Evolutionary conservation across 2,329 filamentous ascomycete species (phyloP), one percentile per base, ranked within the genome.

Genomic region (Leptodontidium sp.): DNA sequence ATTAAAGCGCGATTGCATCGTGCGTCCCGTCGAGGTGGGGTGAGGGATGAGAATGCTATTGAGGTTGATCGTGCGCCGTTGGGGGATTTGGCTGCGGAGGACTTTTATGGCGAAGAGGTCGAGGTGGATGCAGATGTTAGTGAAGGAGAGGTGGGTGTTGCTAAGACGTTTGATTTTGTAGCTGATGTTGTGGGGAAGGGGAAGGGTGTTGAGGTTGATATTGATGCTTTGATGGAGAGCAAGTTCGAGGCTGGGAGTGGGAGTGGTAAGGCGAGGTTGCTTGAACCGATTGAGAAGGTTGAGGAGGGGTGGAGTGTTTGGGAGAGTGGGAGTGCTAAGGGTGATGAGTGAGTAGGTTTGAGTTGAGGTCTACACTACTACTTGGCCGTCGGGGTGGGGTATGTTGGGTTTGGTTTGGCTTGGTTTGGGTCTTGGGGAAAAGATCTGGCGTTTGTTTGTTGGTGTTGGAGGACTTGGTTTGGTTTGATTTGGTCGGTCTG

Each of bases 311-410:
- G 92, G 74, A 88, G 91, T 74, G 83, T 93, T 17, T 92, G 90
- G 90, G 90, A 92, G 79, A 92, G 89, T 76, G 85, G 84, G 32
- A 91, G 88, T 78, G 85, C 86, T 32, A 87, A 88, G 72, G 90
- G 88, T 59, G 89, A 75, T 50, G 74, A 77, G 49, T 74, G 66
- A 52, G 71, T 24, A 35, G 40, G 49, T 35, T 14, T 55, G 32
- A 6, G 5, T 55, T 9, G 14, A 14, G 1, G 21, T 21, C 52
- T 32, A 47, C 35, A 2, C 47, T 17, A 21, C 35, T 61, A 12
- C 7, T 47, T 24, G 40, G 17, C 26, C 9, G 4, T 29, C 21
- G 40, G 2, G 4, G 43, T 9, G 21, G 29, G n/a, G 47, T 58
- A 15, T 47, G 17, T 50, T 8, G n/a, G 14, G 45, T 38, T 57